phyloP scores from a whole-genome alignment of 306 rosid genomes.

The Leucaena leucocephala region DNA sequence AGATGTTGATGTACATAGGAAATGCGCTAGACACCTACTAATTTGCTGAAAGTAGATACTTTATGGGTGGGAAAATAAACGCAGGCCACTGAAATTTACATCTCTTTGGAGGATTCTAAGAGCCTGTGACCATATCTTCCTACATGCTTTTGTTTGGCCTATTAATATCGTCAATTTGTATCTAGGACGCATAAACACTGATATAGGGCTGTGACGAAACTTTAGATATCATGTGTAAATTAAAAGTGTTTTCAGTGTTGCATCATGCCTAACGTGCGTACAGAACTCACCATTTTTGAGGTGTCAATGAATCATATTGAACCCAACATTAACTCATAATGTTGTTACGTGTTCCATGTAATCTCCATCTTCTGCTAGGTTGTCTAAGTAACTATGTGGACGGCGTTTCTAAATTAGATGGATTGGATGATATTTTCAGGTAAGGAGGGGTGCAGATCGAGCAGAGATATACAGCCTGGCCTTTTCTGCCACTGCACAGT shows the following conservation, averaged over 20 bases:
- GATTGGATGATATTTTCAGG: conserved; percentile 49
- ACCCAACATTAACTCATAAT: too few relatives aligned
- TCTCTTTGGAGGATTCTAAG: neutral
- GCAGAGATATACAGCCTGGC: conserved; percentile 93
- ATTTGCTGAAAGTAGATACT: neutral
- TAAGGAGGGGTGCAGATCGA: conserved; percentile 86
- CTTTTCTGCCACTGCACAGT: conserved; percentile 75
- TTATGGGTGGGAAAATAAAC: neutral
- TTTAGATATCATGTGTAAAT: neutral
- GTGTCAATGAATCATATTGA: neutral
- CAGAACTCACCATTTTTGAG: neutral
- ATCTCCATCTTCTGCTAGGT: neutral
- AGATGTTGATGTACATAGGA: neutral
- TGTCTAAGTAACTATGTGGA: neutral
- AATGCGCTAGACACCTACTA: neutral
- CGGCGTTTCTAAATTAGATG: conserved; percentile 4
- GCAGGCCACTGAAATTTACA: neutral
- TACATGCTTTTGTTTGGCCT: neutral
- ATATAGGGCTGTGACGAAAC: neutral
- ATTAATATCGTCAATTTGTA: neutral
- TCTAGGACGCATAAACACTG: neutral
- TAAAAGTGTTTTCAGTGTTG: neutral
- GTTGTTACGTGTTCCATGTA: neutral
- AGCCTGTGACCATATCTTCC: neutral
- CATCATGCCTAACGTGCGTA: neutral